Conservation (phyloP, 768 basidiomycete genomes). For the Lactarius deliciosus region DNA sequence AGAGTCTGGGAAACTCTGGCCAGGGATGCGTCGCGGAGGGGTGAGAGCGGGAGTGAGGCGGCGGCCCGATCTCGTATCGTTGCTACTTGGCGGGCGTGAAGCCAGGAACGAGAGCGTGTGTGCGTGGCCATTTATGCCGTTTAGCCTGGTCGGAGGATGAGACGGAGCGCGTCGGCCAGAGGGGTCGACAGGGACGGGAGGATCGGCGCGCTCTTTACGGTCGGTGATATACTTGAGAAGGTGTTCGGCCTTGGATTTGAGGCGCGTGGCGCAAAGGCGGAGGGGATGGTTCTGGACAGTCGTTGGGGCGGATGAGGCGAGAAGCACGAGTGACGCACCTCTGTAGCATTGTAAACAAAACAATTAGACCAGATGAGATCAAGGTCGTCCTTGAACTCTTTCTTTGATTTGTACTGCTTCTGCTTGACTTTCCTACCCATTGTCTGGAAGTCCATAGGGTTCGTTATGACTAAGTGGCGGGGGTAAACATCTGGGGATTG, state of each 20-base stretch:
- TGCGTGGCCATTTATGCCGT: constrained; percentile 45
- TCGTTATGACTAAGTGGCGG: constrained; percentile 68
- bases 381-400: constrained; percentile 90
- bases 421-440: constrained; percentile 93
- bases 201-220: constrained; percentile 76
- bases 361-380: constrained; percentile 98
- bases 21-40: constrained; percentile 36
- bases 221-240: constrained; percentile 89
- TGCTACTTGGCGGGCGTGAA: constrained; percentile 34
- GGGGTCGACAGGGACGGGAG: constrained; percentile 54
- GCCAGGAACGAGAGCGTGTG: constrained; percentile 44
- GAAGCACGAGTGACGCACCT: constrained; percentile 53
- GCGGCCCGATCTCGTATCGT: constrained; percentile 24
- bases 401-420: constrained; percentile 90
- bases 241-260: constrained; percentile 81
- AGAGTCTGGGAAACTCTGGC: constrained; percentile 60
- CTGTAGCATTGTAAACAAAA: constrained; percentile 84
- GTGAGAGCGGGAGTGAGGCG: constrained; percentile 27
- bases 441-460: constrained; percentile 94
- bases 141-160: constrained; percentile 36
- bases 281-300: constrained; percentile 77
- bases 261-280: constrained; percentile 73
- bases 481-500: not conserved
- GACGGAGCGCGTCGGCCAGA: constrained; percentile 35
- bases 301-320: constrained; percentile 13